A percentile compares a stretch with the other conserved stretches of the same genome.
phyloP scores from a whole-genome alignment of 345 rosid genomes.

The Anastatica hierochuntica region DNA sequence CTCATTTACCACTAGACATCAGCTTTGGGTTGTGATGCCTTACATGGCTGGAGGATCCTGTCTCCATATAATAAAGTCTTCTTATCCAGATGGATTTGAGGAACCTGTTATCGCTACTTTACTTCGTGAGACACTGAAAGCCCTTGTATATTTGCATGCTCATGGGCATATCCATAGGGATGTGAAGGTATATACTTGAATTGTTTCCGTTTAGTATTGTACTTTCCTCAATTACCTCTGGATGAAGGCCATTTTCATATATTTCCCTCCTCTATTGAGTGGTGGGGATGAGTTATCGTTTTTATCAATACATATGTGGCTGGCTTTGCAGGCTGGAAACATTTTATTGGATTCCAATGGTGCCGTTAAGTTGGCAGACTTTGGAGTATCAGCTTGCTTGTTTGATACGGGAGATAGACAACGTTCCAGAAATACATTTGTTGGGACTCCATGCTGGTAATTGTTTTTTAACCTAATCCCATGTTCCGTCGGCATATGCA shows the following conservation, averaged over 20 bases:
- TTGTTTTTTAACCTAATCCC: constrained; percentile 3
- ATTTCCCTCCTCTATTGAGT: neutral
- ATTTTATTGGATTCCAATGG: constrained; percentile 77
- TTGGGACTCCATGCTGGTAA: constrained; percentile 99
- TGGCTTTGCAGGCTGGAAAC: constrained; percentile 76
- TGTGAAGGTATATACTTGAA: constrained; percentile 58
- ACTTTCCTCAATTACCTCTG: constrained; percentile 1
- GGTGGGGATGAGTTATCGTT: neutral
- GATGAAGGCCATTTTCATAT: neutral
- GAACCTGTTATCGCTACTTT: constrained; percentile 87
- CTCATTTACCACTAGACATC: constrained; percentile 70
- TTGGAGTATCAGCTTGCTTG: constrained; percentile 98
- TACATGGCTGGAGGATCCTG: constrained; percentile 99
- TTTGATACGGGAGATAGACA: constrained; percentile 97
- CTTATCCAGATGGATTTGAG: constrained; percentile 84
- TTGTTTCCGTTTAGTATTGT: constrained; percentile 3
- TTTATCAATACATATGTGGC: constrained; percentile 11
- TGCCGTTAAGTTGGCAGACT: constrained; percentile 85
- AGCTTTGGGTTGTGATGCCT: constrained; percentile 99
- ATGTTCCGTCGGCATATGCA: constrained; percentile 2
- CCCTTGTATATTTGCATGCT: constrained; percentile 88
- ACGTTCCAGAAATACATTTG: constrained; percentile 93
- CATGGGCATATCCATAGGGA: constrained; percentile 98
- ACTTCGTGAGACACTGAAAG: constrained; percentile 83
- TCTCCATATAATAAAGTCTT: constrained; percentile 84